Base-by-base conservation (phyloP, 148 eudicot genomes). In the Agrostemma githago region DNA sequence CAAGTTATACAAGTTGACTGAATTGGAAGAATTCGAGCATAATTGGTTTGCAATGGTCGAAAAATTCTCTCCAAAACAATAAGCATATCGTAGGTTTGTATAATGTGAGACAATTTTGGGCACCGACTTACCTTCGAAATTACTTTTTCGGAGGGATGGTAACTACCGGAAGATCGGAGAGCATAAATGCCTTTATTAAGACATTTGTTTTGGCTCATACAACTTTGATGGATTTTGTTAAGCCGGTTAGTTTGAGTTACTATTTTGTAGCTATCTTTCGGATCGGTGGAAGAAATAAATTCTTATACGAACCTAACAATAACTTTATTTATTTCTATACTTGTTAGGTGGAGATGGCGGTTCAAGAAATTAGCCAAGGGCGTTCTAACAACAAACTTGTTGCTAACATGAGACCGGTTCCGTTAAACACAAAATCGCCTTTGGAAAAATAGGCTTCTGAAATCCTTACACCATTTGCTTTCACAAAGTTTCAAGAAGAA, bases 81-180 rank as follows among this genome's bases (percentile, higher is more conserved):
- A 21, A 70, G 9, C 41, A 51, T 51, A 10, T 70, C 2, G 8
- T 48, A 70, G 60, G 74, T 2, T 39, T 72, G 26, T 58, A 72
- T 15, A 59, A 72, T 39, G 44, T 72, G 3, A 58, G 17, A 37
- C 26, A 58, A 15, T 58, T 56, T 59, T 72, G 74, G 65, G 65
- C 62, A 9, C 66, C 74, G 21, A 14, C 66, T 51, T 72, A 72
- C 14, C 66, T 72, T 2, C 53, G 75, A 4, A 39, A 16, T 14
- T 39, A 40, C 10, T 79, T 79, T 38, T 79, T 73, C 51, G 78
- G 74, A n/a, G 77, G 77, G 3, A 79, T 79, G 77, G 68, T 70
- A 26, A 79, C 74, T 1, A 74, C 74, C 0, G 78, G 74, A 60
- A 44, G 77, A 60, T 73, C 74, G 2, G 82, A 79, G 26, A 74